phyloP scores from a whole-genome alignment of 305 asterid genomes.

The Caryopteris hybrid region DNA sequence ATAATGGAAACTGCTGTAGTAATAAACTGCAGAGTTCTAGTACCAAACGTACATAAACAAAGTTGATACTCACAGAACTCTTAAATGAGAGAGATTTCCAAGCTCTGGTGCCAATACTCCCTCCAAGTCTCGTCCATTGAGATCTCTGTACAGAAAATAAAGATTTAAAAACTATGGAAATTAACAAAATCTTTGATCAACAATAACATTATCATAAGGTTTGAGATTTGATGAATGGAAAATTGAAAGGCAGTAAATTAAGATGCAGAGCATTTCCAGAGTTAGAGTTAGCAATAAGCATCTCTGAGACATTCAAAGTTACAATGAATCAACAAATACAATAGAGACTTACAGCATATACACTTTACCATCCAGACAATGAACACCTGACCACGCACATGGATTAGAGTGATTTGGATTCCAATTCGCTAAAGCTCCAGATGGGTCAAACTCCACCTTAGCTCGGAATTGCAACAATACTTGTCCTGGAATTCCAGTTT shows the following conservation, averaged over 20 bases:
- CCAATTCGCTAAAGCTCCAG: constrained; percentile 65
- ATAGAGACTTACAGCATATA: constrained; percentile 50
- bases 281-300: neutral
- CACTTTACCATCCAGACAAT: constrained; percentile 58
- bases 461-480: constrained; percentile 60
- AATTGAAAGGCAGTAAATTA: neutral
- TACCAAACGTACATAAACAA: neutral
- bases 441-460: constrained; percentile 58
- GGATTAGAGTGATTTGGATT: constrained; percentile 49
- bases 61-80: constrained; percentile 56
- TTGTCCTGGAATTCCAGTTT: constrained; percentile 45
- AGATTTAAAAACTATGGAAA: neutral
- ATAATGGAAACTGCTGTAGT: neutral
- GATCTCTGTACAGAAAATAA: constrained; percentile 48
- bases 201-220: neutral
- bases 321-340: neutral
- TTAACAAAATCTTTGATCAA: neutral
- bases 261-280: neutral
- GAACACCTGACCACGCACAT: constrained; percentile 77
- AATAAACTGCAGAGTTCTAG: too few species aligned
- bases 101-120: constrained; percentile 75
- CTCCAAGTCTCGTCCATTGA: constrained; percentile 54
- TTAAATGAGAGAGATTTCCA: constrained; percentile 57
- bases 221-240: neutral
- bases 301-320: neutral